phyloP scores from a whole-genome alignment of 2,329 filamentous ascomycete genomes.

The Thyridium curvatum region DNA sequence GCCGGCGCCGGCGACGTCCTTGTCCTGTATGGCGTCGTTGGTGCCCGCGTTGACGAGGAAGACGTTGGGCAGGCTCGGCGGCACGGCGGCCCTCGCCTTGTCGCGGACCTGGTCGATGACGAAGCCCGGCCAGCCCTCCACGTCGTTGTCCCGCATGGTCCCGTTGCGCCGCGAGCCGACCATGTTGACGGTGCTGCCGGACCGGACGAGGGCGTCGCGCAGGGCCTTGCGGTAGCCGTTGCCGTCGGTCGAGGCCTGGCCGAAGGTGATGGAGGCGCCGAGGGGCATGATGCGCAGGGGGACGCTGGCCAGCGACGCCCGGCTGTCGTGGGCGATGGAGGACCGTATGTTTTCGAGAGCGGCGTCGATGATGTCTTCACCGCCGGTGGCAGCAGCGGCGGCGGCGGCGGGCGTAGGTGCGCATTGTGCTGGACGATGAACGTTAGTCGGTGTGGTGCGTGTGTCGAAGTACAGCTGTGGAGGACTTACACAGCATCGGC shows the following conservation, averaged over 20 bases:
- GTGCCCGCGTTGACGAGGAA: conserved; percentile 12
- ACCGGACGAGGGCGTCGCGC: conserved; percentile 8
- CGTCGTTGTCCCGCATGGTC: conserved; percentile 9
- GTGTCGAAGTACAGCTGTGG: no score
- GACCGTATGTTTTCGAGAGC: no score
- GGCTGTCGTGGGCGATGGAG: no score
- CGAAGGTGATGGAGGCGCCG: conserved; percentile 15
- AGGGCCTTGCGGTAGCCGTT: conserved; percentile 16
- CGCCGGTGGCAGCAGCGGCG: no score
- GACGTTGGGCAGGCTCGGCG: conserved; percentile 6
- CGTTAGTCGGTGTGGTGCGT: no score
- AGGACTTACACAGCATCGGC: no score
- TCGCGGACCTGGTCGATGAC: conserved; percentile 4
- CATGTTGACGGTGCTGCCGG: conserved; percentile 12
- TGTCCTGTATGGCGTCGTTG: conserved; percentile 16
- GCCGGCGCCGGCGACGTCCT: conserved; percentile 11
- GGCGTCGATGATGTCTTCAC: no score
- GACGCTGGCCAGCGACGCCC: conserved; percentile 3
- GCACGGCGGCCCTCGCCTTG: conserved; percentile 4
- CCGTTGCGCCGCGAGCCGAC: conserved; percentile 14
- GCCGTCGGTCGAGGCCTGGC: conserved; percentile 12
- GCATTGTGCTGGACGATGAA: no score
- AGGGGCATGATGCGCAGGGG: conserved; percentile 34
- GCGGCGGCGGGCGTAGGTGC: no score
- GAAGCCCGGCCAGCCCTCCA: conserved; percentile 7